Percentiles rank a stretch among this genome's conserved stretches.
phyloP scores from a whole-genome alignment of 768 basidiomycete genomes.

The Boletus pseudopeckii region DNA sequence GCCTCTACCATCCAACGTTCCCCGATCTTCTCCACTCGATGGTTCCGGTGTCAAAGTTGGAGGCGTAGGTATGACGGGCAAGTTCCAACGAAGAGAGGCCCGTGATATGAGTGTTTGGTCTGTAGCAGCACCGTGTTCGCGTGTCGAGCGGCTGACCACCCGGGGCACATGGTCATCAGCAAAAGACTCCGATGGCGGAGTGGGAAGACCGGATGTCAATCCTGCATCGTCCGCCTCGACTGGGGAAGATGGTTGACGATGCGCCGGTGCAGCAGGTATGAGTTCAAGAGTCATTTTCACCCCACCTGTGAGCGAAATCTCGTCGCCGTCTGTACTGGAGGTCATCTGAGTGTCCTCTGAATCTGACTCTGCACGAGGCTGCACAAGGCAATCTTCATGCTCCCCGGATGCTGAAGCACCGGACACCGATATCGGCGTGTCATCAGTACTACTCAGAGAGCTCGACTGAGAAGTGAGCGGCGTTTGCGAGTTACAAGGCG shows the following conservation, averaged over 20 bases:
- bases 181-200: not conserved
- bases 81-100: not conserved
- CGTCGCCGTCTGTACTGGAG: not conserved
- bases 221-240: not conserved
- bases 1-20: too few relatives aligned
- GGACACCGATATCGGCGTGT: not conserved
- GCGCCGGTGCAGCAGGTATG: too few relatives aligned
- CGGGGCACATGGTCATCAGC: not conserved
- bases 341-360: not conserved
- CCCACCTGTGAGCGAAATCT: not conserved
- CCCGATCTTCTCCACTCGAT: not conserved
- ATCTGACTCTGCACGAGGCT: not conserved
- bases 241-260: not conserved
- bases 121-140: not conserved
- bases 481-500: not conserved
- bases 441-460: not conserved
- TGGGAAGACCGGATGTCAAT: slow-evolving; percentile 3
- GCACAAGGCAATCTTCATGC: not conserved
- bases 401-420: not conserved
- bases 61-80: slow-evolving; percentile 3
- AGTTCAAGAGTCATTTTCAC: not conserved
- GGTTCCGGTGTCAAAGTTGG: not conserved
- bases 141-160: not conserved
- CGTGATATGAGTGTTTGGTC: not conserved
- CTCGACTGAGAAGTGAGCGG: not conserved